Conservation (phyloP, 2,329 filamentous ascomycete species). For the Pseudogymnoascus sp. region DNA sequence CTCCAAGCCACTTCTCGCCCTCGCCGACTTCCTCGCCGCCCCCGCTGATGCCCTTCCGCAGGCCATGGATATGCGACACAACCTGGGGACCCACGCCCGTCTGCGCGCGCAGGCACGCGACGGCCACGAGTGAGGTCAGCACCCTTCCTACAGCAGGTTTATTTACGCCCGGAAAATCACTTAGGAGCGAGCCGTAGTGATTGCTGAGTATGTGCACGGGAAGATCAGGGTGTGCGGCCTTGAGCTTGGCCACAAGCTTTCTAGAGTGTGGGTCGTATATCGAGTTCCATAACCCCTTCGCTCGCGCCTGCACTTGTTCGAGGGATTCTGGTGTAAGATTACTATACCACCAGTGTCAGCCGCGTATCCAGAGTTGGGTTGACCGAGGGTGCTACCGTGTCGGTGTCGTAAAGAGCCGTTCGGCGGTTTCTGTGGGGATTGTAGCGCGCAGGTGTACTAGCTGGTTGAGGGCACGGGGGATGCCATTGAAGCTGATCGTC, state of each 20-base stretch:
- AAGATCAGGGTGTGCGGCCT: conserved; percentile 69
- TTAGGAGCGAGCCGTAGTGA: conserved; percentile 67
- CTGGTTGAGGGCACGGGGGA: conserved; percentile 52
- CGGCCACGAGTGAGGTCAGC: conserved; percentile 63
- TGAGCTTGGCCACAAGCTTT: conserved; percentile 65
- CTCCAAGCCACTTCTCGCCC: conserved; percentile 52
- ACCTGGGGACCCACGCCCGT: conserved; percentile 79
- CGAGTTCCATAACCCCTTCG: conserved; percentile 62
- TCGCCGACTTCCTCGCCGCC: conserved; percentile 45
- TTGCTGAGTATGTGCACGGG: conserved; percentile 70
- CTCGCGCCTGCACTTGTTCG: conserved; percentile 45
- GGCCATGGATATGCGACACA: conserved; percentile 69
- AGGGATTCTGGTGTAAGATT: conserved; percentile 45
- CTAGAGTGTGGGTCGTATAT: conserved; percentile 68
- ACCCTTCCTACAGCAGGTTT: conserved; percentile 54
- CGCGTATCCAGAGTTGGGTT: background rate
- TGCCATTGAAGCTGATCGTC: conserved; percentile 70
- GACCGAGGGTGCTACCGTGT: conserved; percentile 32
- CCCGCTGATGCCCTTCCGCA: conserved; percentile 68
- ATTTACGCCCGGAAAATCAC: conserved; percentile 43
- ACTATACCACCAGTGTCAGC: conserved; percentile 22
- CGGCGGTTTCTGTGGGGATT: conserved; percentile 46
- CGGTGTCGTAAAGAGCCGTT: conserved; percentile 43
- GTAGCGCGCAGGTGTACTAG: conserved; percentile 58
- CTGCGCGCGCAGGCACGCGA: conserved; percentile 69